phyloP scores from a whole-genome alignment of 371 early-diverging fungal genomes.

The Actinomortierella wolfii region DNA sequence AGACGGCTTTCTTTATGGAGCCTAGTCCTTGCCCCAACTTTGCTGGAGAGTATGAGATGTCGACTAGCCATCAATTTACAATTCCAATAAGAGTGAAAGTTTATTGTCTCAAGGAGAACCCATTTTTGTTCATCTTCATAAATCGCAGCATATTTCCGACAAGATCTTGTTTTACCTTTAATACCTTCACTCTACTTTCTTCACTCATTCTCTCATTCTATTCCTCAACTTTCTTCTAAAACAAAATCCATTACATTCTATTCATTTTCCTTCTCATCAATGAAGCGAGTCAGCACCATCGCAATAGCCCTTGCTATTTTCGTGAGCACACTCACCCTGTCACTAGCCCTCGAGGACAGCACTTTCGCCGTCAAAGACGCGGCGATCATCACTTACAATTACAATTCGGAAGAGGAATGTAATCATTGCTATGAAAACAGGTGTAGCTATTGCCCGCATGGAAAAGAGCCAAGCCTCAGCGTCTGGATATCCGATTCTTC shows the following conservation, averaged over 20 bases:
- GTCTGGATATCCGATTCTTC: slow-evolving; percentile 40
- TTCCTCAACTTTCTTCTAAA: background rate
- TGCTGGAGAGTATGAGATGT: no score
- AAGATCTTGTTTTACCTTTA: no score
- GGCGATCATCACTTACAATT: slow-evolving; percentile 43
- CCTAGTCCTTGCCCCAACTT: no score
- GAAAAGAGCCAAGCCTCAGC: slow-evolving; percentile 19
- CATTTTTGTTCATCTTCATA: no score
- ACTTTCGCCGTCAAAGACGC: slow-evolving; percentile 45
- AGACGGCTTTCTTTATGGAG: no score
- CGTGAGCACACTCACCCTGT: background rate
- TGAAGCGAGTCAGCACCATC: no score
- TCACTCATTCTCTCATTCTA: no score
- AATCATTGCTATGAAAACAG: slow-evolving; percentile 34
- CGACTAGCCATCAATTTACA: no score
- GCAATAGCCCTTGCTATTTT: background rate
- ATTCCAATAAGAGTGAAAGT: no score
- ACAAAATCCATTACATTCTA: background rate
- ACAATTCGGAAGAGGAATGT: slow-evolving; percentile 26
- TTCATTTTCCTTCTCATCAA: background rate
- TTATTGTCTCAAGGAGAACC: no score
- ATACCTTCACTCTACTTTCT: background rate
- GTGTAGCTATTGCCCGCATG: slow-evolving; percentile 46
- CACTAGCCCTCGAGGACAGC: background rate
- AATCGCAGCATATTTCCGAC: no score